Base-by-base conservation (phyloP, 2,329 filamentous ascomycete genomes). In the Mollisiaceae sp. region DNA sequence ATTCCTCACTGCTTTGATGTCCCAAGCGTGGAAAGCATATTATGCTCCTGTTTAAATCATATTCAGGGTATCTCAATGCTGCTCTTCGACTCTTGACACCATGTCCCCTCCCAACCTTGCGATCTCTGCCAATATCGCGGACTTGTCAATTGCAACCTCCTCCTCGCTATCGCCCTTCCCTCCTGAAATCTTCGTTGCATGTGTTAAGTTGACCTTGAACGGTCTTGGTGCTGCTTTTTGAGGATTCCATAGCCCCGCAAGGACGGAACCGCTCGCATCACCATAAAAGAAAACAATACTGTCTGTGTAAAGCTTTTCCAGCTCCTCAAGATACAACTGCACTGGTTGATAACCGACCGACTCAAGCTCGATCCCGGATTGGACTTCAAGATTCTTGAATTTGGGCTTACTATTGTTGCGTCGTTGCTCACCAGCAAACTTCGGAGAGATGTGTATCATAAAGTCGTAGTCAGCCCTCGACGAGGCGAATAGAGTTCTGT, bases 391-490 rank as follows among this genome's bases (percentile, higher is more conserved):
- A 75, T 97, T 97, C 79, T 97, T 97, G 82, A 90, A 97, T 36
- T 84, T 83, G 0, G 82, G 78, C 56, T 80, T 79, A 57, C 74
- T 77, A 66, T 67, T 79, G 69, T 66, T 76, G 70, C 65, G 75
- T 72, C 45, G 78, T 73, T 64, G 75, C 43, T 77, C 75, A 57
- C 52, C 78, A 73, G 41, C 71, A 75, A 69, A 75, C 60, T 65
- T 71, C 8, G 72, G 64, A 22, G 72, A 71, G 22, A 98, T 81
- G 74, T 90, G 86, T 62, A 99, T 81, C n/a, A 94, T 80, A 69
- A 98, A 90, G 76, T 98, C 93, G 77, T 94, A 99, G 70, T 97
- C 93, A 11, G 79, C 78, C 6, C 92, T 82, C 0, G 89, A 86
- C 2, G 90, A 83, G n/a, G 85, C 82, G 79, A 98, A 98, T 9